These are phyloP conservation scores for Psophocarpus tetragonolobus DNA, from an alignment of 306 rosid species.

Conservation along the genomic window DNA sequence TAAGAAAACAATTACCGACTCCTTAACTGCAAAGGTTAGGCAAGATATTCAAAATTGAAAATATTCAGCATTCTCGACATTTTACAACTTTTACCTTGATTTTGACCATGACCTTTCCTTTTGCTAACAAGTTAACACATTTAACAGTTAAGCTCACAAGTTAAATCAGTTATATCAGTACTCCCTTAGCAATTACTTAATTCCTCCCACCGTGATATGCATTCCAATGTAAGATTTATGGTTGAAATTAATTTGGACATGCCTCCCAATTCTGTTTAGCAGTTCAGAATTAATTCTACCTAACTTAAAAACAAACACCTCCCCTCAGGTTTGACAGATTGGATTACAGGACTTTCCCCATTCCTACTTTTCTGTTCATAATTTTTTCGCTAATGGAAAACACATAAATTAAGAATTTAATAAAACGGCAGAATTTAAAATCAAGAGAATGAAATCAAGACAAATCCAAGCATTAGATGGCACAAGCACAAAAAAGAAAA, in stretches of 20 bases:
- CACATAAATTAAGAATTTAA: neutral
- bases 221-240: neutral
- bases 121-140: neutral
- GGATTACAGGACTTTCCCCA: conserved; percentile 1
- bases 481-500: neutral
- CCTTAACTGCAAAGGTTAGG: neutral
- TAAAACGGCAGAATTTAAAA: neutral
- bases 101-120: neutral
- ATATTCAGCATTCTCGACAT: neutral
- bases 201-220: neutral
- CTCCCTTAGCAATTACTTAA: neutral
- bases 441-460: conserved; percentile 6
- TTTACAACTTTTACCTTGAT: neutral
- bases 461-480: conserved; percentile 1
- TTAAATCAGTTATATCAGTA: neutral
- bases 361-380: neutral
- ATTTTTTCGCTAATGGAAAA: neutral
- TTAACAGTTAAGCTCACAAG: neutral
- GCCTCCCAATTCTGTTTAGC: neutral
- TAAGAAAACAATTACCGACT: neutral
- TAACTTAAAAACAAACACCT: neutral
- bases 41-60: conserved; percentile 1
- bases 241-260: neutral
- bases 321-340: neutral
- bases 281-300: neutral